Base-by-base conservation (phyloP, 2,329 filamentous ascomycete species). In the Metarhizium humberi region DNA sequence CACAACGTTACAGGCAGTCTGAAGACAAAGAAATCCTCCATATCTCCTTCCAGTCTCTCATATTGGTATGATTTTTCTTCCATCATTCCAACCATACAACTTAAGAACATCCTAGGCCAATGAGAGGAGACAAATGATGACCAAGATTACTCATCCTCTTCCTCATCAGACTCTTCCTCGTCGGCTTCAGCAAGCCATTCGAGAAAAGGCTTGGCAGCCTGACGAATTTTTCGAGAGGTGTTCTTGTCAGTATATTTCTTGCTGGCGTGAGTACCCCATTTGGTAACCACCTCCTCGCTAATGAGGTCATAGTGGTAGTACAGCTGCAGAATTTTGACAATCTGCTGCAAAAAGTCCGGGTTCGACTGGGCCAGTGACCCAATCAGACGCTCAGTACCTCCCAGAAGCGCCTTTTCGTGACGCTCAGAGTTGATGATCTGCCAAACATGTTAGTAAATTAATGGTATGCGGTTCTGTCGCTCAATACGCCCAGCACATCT, bases 201-300 rank as follows among this genome's bases (percentile, higher is more conserved):
- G 67, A 96, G 80, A 82, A 99, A 99, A 61, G 89, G 86, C 78
- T 95, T 88, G 54, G 94, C 91, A 61, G 90, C 88, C 79, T 95
- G 92, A 76, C 92, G 90, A 60, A 97, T 91, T 81, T 95, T 95
- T 80, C 91, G 92, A 76, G 90, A 95, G 58, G 85, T 92, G 57
- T 86, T 70, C 58, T 95, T 74, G 70, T 97, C 92, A 64, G 95
- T 89, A 71, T 97, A 97, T 78, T 96, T 96, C 86, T 95, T 96
- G 83, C 90, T 96, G 57, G 92, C 91, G 80, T 94, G 96, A 69
- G 82, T 81, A 61, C 92, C 92, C 92, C 94, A 99, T 64, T 87
- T 86, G 73, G 86, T 88, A 69, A 95, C 84, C 16, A 91, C 83
- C 60, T 96, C 92, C 77, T 99, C 94, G 52, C 81, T 85, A 65